A percentile compares a stretch with the other conserved stretches of the same genome.
Evolutionary conservation across 2,329 filamentous ascomycete genomes (phyloP).

Genomic region (Phymatotrichopsis omnivora): DNA sequence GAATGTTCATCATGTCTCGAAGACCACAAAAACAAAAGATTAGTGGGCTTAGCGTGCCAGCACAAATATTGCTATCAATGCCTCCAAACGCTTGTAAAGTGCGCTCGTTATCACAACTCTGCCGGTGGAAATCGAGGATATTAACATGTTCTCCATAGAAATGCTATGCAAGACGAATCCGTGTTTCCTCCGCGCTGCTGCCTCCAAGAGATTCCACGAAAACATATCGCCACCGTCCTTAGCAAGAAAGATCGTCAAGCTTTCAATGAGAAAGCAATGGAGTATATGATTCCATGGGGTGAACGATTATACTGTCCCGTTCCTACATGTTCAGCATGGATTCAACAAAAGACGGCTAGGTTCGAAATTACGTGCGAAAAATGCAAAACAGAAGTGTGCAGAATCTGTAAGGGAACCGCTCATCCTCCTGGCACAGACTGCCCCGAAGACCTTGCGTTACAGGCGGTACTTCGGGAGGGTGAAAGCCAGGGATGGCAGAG

Average conservation of each 20-base stretch:
- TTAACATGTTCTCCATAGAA: slow-evolving; percentile 6
- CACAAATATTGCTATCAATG: slow-evolving; percentile 17
- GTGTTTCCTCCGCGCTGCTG: slow-evolving; percentile 16
- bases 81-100: slow-evolving; percentile 16
- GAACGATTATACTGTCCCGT: slow-evolving; percentile 70
- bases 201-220: slow-evolving; percentile 52
- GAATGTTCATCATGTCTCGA: slow-evolving; percentile 21
- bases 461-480: slow-evolving; percentile 27
- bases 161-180: slow-evolving; percentile 12
- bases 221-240: slow-evolving; percentile 60
- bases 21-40: slow-evolving; percentile 14
- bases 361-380: slow-evolving; percentile 10
- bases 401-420: slow-evolving; percentile 60
- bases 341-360: slow-evolving; percentile 62
- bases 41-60: slow-evolving; percentile 11
- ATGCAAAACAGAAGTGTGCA: slow-evolving; percentile 66
- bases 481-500: slow-evolving; percentile 33
- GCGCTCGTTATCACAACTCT: background rate
- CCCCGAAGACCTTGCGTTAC: slow-evolving; percentile 57
- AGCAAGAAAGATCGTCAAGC: slow-evolving; percentile 40
- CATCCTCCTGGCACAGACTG: slow-evolving; percentile 55
- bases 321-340: slow-evolving; percentile 65
- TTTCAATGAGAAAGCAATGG: slow-evolving; percentile 73
- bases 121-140: background rate
- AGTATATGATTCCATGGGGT: slow-evolving; percentile 52